phyloP scores from a whole-genome alignment of 306 rosid genomes.

The Gastrolobium villosum region DNA sequence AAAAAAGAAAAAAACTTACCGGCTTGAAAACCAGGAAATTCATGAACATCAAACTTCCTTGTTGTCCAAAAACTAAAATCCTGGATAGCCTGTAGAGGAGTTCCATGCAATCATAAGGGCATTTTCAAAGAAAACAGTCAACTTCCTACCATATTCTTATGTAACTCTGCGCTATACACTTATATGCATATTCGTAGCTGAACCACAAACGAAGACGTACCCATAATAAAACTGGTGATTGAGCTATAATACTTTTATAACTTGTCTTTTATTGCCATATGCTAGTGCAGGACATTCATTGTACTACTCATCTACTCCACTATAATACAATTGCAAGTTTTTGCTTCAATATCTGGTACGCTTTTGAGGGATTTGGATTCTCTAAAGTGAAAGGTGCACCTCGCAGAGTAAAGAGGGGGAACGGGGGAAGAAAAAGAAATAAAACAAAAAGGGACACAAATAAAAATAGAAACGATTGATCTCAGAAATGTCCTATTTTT shows the following conservation, averaged over 20 bases:
- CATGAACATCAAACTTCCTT: conserved; percentile 24
- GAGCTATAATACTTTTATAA: conserved; percentile 7
- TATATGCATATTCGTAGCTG: neutral
- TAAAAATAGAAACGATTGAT: neutral
- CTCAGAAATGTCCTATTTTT: neutral
- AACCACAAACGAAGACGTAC: neutral
- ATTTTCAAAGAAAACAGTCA: conserved; percentile 20
- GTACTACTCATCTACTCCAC: neutral
- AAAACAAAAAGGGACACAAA: conserved; percentile 1
- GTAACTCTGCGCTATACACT: neutral
- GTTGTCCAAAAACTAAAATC: neutral
- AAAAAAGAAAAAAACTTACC: conserved; percentile 36
- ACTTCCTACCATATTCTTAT: conserved; percentile 12
- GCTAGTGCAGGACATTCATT: conserved; percentile 1
- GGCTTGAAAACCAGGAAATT: conserved; percentile 31
- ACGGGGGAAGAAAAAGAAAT: neutral
- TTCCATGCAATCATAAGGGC: conserved; percentile 32
- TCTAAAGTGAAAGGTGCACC: neutral
- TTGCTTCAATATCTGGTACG: neutral
- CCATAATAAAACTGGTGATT: conserved; percentile 12
- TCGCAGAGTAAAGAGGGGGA: neutral
- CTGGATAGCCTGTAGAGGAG: conserved; percentile 42
- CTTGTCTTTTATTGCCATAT: neutral
- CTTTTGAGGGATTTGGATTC: neutral
- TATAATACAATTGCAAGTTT: conserved; percentile 6